Evolutionary conservation across 805 yeast genomes (phyloP), one percentile per base, ranked within the genome.

Genomic region (Ogataea neopini): DNA sequence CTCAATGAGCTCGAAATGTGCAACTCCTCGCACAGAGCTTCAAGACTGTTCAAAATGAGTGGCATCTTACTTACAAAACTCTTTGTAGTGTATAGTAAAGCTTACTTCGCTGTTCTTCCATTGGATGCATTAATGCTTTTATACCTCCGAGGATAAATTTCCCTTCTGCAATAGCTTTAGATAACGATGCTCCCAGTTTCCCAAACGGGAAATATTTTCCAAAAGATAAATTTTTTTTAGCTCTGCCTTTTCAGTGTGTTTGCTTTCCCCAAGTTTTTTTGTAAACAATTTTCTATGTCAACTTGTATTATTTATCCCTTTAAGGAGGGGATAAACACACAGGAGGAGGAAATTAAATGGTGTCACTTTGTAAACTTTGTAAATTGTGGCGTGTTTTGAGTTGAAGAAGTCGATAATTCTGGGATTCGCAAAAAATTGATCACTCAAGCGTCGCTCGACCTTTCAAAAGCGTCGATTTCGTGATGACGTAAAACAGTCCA

Each of bases 201-300:
- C 57, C 28, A 43, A 54, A 35, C n/a, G n/a, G 59, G 60, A 18
- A 52, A 49, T 54, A 29, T 44, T 57, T 52, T 56, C 58, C 60
- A 50, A 52, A 6, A 39, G 58, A 54, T 54, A 52, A 49, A 46
- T 35, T 26, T 18, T 29, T 17, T 17, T 14, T 6, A 5, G 17
- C 18, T n/a, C 14, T 30, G 23, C 11, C 15, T 37, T 37, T 13
- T 30, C 34, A 30, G 17, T 13, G 34, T 30, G 34, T 30, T 30
- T 30, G 15, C 23, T 10, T 34, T 17, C 11, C 23, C 37, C 37
- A 14, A 6, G 13, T 4, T 13, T 34, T 17, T 13, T 14, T 19
- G 37, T 17, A 7, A 17, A 19, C 23, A 5, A 14, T 7, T 32
- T 5, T 10, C 4, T 32, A n/a, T 34, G 23, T 22, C 25, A 22